phyloP scores from a whole-genome alignment of 129 eudicot species.

The Pulicaria dysenterica region DNA sequence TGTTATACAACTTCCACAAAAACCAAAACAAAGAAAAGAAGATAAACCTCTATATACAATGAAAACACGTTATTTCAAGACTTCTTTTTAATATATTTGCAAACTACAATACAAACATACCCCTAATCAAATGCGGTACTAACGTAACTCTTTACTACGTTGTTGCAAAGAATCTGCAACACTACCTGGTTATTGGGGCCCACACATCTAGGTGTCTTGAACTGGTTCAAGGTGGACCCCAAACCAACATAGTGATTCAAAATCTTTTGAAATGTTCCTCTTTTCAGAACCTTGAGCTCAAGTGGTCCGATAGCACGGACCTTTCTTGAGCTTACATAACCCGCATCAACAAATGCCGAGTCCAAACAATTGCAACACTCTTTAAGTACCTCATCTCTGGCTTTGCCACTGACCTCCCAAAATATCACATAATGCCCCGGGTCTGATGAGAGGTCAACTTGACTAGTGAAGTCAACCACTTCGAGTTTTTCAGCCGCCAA shows the following conservation, averaged over 20 bases:
- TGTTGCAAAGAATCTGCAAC: conserved; percentile 57
- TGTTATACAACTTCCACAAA: conserved; percentile 1
- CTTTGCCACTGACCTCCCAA: conserved; percentile 79
- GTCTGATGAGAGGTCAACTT: conserved; percentile 56
- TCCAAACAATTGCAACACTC: conserved; percentile 85
- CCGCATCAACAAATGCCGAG: conserved; percentile 70
- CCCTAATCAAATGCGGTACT: conserved; percentile 30
- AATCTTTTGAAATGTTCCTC: conserved; percentile 80
- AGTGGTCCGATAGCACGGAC: conserved; percentile 64
- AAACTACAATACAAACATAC: conserved; percentile 28
- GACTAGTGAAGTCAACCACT: conserved; percentile 84
- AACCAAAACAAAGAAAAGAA: background rate
- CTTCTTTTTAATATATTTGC: conserved; percentile 9
- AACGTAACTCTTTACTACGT: conserved; percentile 49
- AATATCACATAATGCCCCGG: conserved; percentile 83
- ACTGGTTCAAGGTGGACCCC: conserved; percentile 84
- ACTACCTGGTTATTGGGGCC: conserved; percentile 37
- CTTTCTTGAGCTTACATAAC: conserved; percentile 74
- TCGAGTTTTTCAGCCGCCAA: conserved; percentile 65
- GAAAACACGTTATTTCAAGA: conserved; percentile 19
- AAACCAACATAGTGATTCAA: conserved; percentile 62
- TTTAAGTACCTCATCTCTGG: conserved; percentile 49
- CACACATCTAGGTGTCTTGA: conserved; percentile 38
- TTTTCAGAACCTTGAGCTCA: conserved; percentile 66
- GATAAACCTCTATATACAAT: background rate